Evolutionary conservation across 208 protist species (phyloP), one percentile per base, ranked within the genome.

Genomic region (Acanthamoeba triangularis): DNA sequence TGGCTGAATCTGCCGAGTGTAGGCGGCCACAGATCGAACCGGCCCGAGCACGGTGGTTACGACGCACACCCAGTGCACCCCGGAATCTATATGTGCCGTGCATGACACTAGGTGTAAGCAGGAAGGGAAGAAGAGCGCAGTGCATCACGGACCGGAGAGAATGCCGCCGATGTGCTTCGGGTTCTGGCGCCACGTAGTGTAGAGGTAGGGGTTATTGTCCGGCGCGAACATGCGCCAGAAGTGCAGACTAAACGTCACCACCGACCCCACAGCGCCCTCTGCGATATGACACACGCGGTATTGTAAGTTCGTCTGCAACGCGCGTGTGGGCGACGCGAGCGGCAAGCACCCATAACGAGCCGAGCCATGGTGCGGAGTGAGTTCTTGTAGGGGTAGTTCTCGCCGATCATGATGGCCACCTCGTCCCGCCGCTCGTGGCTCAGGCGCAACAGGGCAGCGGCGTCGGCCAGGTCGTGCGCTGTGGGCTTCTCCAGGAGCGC

Each of bases 371-470:
- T n/a, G 23, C 37, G 47, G 35, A 69, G 49, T 3, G 84, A 69
- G 25, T 44, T 23, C 30, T 91, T 91, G 84, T 91, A 91, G 33
- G 84, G 84, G 33, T 91, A 91, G 35, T 91, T 91, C 84, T 91
- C 84, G 47, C 52, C 84, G 33, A 91, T 49, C 84, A 91, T 91
- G 13, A 91, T 33, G n/a, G 35, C 25, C 76, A 85, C 2, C 8
- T 56, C n/a, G 54, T 33, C 72, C 10, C 30, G 84, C 4, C 18
- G 37, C 35, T 91, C 5, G 7, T 91, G 49, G 47, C 35, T 33
- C 47, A 91, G 59, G 28, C 25, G 47, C 7, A 91, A 52, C 33
- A 91, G 7, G 7, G 25, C 84, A 5, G 6, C 8, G 37, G 84
- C 84, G 41, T 91, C 84, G 4, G 61, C 84, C 14, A 91, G 33